phyloP scores from a whole-genome alignment of 78 protist species.

The Bodo saltans region DNA sequence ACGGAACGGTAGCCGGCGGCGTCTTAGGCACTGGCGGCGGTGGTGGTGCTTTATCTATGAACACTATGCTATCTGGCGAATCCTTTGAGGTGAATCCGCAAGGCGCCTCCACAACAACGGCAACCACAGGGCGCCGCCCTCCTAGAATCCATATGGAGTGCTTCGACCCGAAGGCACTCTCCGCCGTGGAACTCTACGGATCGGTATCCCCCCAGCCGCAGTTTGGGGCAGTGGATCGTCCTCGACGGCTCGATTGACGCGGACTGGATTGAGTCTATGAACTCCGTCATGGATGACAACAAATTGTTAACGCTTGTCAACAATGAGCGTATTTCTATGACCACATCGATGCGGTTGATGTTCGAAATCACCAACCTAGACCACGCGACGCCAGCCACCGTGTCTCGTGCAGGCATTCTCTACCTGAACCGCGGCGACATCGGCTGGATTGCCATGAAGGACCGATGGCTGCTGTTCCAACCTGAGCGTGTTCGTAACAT shows the following conservation, averaged over 20 bases:
- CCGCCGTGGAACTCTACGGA: conserved; percentile 21
- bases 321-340: conserved; percentile 82
- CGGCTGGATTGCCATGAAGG: conserved; percentile 68
- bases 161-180: conserved; percentile 33
- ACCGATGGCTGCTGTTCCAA: conserved; percentile 54
- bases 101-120: no score
- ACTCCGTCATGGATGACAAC: conserved; percentile 92
- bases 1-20: no score
- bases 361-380: conserved; percentile 67
- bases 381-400: conserved; percentile 89
- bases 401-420: conserved; percentile 85
- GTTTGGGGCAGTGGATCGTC: conserved; percentile 58
- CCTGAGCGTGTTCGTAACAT: conserved; percentile 1
- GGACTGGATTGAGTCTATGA: conserved; percentile 81
- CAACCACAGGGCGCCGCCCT: no score
- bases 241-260: conserved; percentile 86
- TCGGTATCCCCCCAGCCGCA: neutral
- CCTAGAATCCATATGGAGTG: no score
- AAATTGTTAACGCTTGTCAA: conserved; percentile 77
- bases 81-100: no score
- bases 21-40: no score
- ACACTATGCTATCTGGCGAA: no score
- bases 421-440: conserved; percentile 65
- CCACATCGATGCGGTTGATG: conserved; percentile 63
- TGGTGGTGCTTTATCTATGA: no score